Percentiles rank a stretch among this genome's conserved stretches.
These are phyloP conservation scores for Cantharellus anzutake DNA, from an alignment of 768 basidiomycete genomes.

Conservation along the genomic window DNA sequence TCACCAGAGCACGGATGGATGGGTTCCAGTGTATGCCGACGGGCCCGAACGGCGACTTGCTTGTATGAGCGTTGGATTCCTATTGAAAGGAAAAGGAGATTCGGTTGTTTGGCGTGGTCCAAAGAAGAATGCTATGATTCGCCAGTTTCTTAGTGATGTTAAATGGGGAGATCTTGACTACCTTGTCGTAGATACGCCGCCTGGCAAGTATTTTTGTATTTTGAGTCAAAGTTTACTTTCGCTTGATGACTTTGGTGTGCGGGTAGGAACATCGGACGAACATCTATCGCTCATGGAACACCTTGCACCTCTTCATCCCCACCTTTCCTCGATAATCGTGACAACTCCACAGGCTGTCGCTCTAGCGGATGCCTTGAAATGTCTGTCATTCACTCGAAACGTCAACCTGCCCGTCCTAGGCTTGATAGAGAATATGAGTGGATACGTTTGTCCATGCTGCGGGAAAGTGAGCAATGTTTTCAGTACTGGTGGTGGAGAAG, in stretches of 20 bases:
- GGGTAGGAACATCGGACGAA: slow-evolving; percentile 92
- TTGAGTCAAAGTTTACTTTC: not conserved
- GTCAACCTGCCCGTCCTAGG: slow-evolving; percentile 77
- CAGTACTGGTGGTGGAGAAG: slow-evolving; percentile 81
- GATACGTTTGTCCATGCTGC: slow-evolving; percentile 94
- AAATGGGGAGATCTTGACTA: slow-evolving; percentile 89
- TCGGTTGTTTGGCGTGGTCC: slow-evolving; percentile 97
- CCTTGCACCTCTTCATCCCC: slow-evolving; percentile 61
- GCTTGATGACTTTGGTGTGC: not conserved
- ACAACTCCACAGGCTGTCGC: slow-evolving; percentile 97
- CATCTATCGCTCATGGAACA: slow-evolving; percentile 92
- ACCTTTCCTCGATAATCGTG: slow-evolving; percentile 73
- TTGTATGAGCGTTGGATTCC: slow-evolving; percentile 94
- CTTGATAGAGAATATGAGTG: slow-evolving; percentile 96
- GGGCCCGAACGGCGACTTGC: slow-evolving; percentile 50
- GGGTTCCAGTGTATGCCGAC: slow-evolving; percentile 97
- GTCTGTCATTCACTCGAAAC: slow-evolving; percentile 82
- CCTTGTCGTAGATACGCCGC: slow-evolving; percentile 87
- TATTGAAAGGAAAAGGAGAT: slow-evolving; percentile 76
- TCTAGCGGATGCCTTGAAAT: slow-evolving; percentile 87
- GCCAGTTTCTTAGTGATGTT: slow-evolving; percentile 89
- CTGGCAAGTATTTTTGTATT: slow-evolving; percentile 37
- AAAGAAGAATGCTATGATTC: slow-evolving; percentile 96
- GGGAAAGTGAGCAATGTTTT: slow-evolving; percentile 91
- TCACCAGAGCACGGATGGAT: slow-evolving; percentile 86